phyloP scores from a whole-genome alignment of 1,139 yeast species.

The Saccharomyces hybrid region DNA sequence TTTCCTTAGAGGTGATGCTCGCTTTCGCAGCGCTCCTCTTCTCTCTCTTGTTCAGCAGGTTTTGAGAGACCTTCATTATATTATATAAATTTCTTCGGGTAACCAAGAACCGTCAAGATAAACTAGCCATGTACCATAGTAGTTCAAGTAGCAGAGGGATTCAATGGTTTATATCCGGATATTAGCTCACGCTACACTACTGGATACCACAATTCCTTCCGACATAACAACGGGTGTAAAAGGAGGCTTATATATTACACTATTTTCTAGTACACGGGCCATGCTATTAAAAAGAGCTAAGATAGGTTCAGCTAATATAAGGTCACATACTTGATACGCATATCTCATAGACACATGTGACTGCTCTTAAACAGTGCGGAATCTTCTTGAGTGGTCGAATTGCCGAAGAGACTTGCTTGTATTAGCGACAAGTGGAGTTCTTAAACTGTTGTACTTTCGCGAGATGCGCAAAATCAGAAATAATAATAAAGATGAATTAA shows the following conservation, averaged over 20 bases:
- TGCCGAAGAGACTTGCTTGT: background rate
- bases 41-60: background rate
- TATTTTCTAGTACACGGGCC: background rate
- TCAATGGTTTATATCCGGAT: too few species aligned
- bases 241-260: background rate
- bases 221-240: background rate
- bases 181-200: too few species aligned
- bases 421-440: background rate
- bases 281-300: background rate
- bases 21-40: background rate
- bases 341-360: background rate
- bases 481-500: background rate
- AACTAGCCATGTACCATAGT: too few species aligned
- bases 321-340: background rate
- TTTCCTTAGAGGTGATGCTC: background rate
- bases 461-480: background rate
- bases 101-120: too few species aligned
- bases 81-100: constrained; percentile 3
- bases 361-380: background rate
- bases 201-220: background rate
- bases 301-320: background rate
- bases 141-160: too few species aligned
- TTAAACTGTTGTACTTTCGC: background rate
- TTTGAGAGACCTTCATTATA: background rate
- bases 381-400: background rate